Percentiles rank a stretch among this genome's conserved stretches.
Evolutionary conservation across 495 filamentous ascomycete genomes (phyloP).

Genomic region (Staphylotrichum longicolle): DNA sequence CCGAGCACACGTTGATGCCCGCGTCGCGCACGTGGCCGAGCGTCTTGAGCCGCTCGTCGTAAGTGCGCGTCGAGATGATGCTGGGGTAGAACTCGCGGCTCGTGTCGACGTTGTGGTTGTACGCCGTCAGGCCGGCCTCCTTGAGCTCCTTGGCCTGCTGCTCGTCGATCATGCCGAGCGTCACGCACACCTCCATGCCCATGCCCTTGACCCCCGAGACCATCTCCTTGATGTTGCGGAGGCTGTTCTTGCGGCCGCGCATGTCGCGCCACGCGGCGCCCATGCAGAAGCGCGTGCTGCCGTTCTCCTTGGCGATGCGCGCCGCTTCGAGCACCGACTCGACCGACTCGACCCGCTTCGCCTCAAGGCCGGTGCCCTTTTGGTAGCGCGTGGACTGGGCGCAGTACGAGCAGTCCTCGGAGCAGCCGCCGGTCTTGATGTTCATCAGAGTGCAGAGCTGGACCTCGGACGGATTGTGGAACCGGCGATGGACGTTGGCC

Average conservation of each 20-base stretch:
- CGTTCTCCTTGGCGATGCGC: slow-evolving; percentile 70
- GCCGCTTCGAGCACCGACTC: slow-evolving; percentile 75
- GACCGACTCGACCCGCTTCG: slow-evolving; percentile 71
- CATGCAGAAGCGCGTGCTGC: slow-evolving; percentile 87
- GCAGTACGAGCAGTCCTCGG: slow-evolving; percentile 86
- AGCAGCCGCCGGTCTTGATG: slow-evolving; percentile 91
- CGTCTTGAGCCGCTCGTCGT: slow-evolving; percentile 77
- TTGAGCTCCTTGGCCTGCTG: slow-evolving; percentile 74
- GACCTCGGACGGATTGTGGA: slow-evolving; percentile 73
- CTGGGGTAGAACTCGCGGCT: slow-evolving; percentile 79
- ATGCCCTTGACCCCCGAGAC: slow-evolving; percentile 70
- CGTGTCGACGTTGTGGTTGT: slow-evolving; percentile 89
- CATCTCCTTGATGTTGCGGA: slow-evolving; percentile 80
- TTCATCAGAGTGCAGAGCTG: slow-evolving; percentile 92
- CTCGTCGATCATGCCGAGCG: slow-evolving; percentile 81
- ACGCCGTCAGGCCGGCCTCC: slow-evolving; percentile 79
- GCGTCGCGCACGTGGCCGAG: slow-evolving; percentile 73
- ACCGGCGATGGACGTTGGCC: slow-evolving; percentile 72
- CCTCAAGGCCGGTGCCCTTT: slow-evolving; percentile 75
- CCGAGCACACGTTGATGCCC: slow-evolving; percentile 81
- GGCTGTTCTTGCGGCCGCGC: slow-evolving; percentile 75
- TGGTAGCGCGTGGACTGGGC: slow-evolving; percentile 78
- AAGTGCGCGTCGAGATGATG: slow-evolving; percentile 76
- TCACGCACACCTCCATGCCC: slow-evolving; percentile 86
- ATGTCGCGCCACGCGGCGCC: slow-evolving; percentile 89